Evolutionary conservation across 169 alveolate genomes (phyloP).

Genomic region (Theileria annulata): DNA sequence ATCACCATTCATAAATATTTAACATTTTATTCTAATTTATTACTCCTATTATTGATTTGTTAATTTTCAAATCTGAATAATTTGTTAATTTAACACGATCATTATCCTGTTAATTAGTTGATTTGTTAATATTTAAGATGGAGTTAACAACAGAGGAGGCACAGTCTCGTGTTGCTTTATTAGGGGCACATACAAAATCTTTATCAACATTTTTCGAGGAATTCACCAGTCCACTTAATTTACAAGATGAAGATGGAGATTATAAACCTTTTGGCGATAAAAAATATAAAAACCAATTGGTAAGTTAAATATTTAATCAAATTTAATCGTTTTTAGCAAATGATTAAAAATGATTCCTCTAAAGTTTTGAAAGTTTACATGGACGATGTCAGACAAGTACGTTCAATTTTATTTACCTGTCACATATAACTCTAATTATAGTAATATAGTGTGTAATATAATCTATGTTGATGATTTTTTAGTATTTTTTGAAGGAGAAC

Average conservation of each 20-base stretch:
- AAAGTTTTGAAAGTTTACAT: constrained; percentile 39
- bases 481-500: constrained; percentile 66
- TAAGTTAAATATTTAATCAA: not conserved
- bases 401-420: no score
- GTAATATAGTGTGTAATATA: no score
- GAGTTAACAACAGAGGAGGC: constrained; percentile 68
- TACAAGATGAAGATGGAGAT: constrained; percentile 11
- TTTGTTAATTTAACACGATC: no score
- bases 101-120: no score
- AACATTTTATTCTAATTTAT: no score
- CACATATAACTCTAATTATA: not conserved
- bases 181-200: constrained; percentile 65
- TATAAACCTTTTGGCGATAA: constrained; percentile 50
- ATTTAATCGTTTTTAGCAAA: constrained; percentile 35
- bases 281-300: constrained; percentile 64
- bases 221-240: constrained; percentile 22
- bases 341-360: constrained; percentile 31
- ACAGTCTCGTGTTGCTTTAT: constrained; percentile 59
- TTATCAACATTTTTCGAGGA: constrained; percentile 45
- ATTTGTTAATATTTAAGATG: constrained; percentile 26
- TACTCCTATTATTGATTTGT: no score
- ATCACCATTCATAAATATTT: not conserved
- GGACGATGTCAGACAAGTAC: constrained; percentile 64
- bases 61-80: no score
- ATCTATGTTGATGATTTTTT: not conserved